Conservation (phyloP, 179 eudicot genomes). For the Amaranthus tricolor region DNA sequence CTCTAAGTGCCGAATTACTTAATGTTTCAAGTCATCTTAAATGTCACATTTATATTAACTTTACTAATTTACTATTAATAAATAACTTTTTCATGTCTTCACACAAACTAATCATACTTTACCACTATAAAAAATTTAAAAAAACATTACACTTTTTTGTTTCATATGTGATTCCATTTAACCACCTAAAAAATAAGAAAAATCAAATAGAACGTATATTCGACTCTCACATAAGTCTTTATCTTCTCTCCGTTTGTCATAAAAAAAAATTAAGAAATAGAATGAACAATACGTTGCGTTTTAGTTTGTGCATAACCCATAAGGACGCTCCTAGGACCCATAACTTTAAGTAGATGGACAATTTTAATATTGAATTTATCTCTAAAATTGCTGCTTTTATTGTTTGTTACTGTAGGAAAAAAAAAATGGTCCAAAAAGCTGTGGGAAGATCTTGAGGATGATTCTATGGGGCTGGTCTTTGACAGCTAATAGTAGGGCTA, state of each 20-base stretch:
- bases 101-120: no score
- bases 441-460: constrained; percentile 15
- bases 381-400: neutral
- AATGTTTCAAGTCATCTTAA: no score
- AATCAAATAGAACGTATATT: no score
- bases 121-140: no score
- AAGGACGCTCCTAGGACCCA: constrained; percentile 19
- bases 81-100: no score
- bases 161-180: no score
- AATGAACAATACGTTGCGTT: neutral
- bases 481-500: constrained; percentile 14
- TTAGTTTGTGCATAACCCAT: neutral
- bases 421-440: constrained; percentile 7
- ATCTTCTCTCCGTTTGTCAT: neutral
- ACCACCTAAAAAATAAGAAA: no score
- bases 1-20: no score
- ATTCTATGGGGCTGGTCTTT: constrained; percentile 16
- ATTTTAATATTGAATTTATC: neutral
- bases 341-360: neutral
- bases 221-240: neutral
- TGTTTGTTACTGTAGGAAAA: neutral
- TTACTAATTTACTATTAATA: no score
- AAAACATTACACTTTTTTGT: no score
- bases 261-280: neutral
- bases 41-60: no score